These are phyloP conservation scores for Oryza meyeriana DNA, from an alignment of 176 grass and related monocot species.

Conservation along the genomic window DNA sequence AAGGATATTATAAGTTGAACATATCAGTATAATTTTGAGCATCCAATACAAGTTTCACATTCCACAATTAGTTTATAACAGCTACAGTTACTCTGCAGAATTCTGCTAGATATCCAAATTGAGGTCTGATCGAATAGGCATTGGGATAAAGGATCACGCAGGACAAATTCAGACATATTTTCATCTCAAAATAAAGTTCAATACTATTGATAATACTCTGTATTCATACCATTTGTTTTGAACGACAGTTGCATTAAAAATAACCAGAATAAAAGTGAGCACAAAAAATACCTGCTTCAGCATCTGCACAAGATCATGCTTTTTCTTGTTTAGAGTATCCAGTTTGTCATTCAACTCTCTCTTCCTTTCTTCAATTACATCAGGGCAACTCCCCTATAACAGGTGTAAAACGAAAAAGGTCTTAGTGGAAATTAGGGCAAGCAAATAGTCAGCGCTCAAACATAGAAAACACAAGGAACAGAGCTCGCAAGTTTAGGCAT, in stretches of 20 bases:
- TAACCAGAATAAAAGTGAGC: background rate
- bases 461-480: background rate
- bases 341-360: slow-evolving; percentile 68
- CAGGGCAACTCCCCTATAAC: slow-evolving; percentile 39
- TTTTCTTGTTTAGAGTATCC: slow-evolving; percentile 72
- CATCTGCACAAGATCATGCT: slow-evolving; percentile 98
- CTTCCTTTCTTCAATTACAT: slow-evolving; percentile 57
- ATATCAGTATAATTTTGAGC: background rate
- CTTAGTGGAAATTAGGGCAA: background rate
- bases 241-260: background rate
- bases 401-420: background rate
- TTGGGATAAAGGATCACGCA: background rate
- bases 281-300: slow-evolving; percentile 81
- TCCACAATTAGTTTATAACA: background rate
- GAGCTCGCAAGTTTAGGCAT: background rate
- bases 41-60: background rate
- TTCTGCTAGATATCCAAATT: background rate
- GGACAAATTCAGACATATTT: background rate
- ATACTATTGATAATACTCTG: background rate
- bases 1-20: background rate
- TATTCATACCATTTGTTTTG: slow-evolving; percentile 10
- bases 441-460: background rate
- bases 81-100: background rate
- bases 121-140: background rate
- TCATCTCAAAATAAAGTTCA: background rate